Evolutionary conservation across 495 filamentous ascomycete genomes (phyloP).

Genomic region (Penicillium atrosanguineum): DNA sequence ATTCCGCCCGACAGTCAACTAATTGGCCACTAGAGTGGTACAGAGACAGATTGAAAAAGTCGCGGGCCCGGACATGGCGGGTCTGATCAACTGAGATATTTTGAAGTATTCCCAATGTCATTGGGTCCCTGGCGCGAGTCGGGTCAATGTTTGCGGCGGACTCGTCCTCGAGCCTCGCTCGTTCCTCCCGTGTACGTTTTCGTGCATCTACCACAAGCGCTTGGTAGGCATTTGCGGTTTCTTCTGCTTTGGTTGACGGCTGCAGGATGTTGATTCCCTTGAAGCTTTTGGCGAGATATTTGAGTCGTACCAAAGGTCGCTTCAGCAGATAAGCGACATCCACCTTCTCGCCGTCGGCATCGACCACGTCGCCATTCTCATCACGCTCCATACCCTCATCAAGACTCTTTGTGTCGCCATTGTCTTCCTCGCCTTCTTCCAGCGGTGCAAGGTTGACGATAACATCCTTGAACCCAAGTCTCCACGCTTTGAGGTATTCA

Average conservation of each 20-base stretch:
- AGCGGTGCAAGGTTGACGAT: conserved; percentile 87
- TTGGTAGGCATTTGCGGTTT: conserved; percentile 59
- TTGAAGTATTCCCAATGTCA: conserved; percentile 65
- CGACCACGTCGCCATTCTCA: conserved; percentile 73
- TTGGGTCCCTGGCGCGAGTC: conserved; percentile 71
- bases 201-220: conserved; percentile 73
- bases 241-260: conserved; percentile 56
- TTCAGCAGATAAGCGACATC: conserved; percentile 94
- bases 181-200: conserved; percentile 78
- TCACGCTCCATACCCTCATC: conserved; percentile 72
- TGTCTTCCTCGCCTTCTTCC: conserved; percentile 46
- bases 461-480: conserved; percentile 91
- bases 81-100: conserved; percentile 68
- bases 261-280: conserved; percentile 61
- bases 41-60: conserved; percentile 83
- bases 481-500: conserved; percentile 87
- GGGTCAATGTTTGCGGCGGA: conserved; percentile 81
- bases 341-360: conserved; percentile 79
- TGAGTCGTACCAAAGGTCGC: conserved; percentile 81
- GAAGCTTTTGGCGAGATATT: conserved; percentile 81
- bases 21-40: conserved; percentile 87
- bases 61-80: conserved; percentile 79
- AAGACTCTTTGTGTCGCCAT: conserved; percentile 54
- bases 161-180: conserved; percentile 84
- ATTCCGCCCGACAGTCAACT: conserved; percentile 83